Evolutionary conservation across 176 grass and related monocot genomes (phyloP), one percentile per base, ranked within the genome.

Genomic region (Eragrostis curvula): DNA sequence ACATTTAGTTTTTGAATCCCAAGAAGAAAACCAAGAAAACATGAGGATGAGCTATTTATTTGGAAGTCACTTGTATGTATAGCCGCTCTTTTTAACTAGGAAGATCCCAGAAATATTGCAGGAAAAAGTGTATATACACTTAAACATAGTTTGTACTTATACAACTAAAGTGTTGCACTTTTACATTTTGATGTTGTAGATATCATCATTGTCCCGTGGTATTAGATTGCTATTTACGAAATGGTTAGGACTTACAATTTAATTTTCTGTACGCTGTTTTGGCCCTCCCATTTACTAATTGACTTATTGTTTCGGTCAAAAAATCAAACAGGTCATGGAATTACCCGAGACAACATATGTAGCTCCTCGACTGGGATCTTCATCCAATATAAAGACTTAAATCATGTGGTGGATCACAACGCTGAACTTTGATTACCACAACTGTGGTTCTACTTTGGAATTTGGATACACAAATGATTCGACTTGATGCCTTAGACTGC

Each of bases 401-500:
- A 91, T 83, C 70, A 64, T 74, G 81, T 85, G 78, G 79, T 73
- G 72, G 87, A 89, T 83, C 68, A 77, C 86, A 84, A 86, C 79
- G 91, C 61, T 94, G 85, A 84, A 85, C 88, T 77, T 88, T 84
- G 79, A 71, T 86, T 86, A 88, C 88, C 75, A 68, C 5, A 68
- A 47, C 28, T 24, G 60, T 85, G 80, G 79, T 68, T 94, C 87
- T 97, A 94, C 77, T 88, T 91, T 86, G 74, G 58, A 79, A 88
- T 91, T 91, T 81, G 74, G 74, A 85, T 90, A 91, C 59, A 81
- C 30, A 83, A 87, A 91, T 3, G 17, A 87, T 85, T 90, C 51
- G 32, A 92, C 91, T 92, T 97, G 87, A 84, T 85, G 85, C 87
- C 87, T 92, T 97, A 94, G 62, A 84, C 89, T 90, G 89, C 75